Evolutionary conservation across 2,329 filamentous ascomycete genomes (phyloP), one percentile per base, ranked within the genome.

Genomic region (Sarocladium brachiariae): DNA sequence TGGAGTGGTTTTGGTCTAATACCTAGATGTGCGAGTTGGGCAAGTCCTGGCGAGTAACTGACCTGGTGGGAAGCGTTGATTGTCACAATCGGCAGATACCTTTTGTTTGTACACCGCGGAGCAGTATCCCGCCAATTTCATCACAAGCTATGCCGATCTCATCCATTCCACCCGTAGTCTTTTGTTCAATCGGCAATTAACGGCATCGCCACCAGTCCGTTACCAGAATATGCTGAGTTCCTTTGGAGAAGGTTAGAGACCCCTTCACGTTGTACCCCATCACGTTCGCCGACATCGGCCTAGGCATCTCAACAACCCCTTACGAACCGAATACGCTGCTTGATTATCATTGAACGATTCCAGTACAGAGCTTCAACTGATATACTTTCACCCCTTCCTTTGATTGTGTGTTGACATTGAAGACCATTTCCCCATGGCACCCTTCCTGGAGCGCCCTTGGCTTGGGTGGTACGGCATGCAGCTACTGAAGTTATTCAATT

Each of bases 401-500:
- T n/a, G n/a, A n/a, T n/a, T n/a, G n/a, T n/a, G n/a, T n/a, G n/a
- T n/a, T n/a, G n/a, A n/a, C n/a, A n/a, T n/a, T n/a, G n/a, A n/a
- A n/a, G n/a, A n/a, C n/a, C n/a, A n/a, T n/a, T n/a, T n/a, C n/a
- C n/a, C n/a, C n/a, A n/a, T n/a, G n/a, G n/a, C n/a, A n/a, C n/a
- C n/a, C n/a, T n/a, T n/a, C n/a, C n/a, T n/a, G n/a, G n/a, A n/a
- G n/a, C n/a, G n/a, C n/a, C n/a, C n/a, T n/a, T n/a, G n/a, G n/a
- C n/a, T n/a, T n/a, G n/a, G n/a, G n/a, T n/a, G n/a, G 38, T 43
- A 5, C 24, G 8, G 23, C 14, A 56, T 59, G 56, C 53, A 52
- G n/a, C 5, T 58, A 60, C 11, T 45, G 54, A 49, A 50, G 57
- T 51, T 58, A 59, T 60, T 35, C 46, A 49, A 18, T 37, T 35